A percentile compares a stretch with the other conserved stretches of the same genome.
Evolutionary conservation across 805 yeast species (phyloP).

Genomic region (Yamadazyma akitaensis): DNA sequence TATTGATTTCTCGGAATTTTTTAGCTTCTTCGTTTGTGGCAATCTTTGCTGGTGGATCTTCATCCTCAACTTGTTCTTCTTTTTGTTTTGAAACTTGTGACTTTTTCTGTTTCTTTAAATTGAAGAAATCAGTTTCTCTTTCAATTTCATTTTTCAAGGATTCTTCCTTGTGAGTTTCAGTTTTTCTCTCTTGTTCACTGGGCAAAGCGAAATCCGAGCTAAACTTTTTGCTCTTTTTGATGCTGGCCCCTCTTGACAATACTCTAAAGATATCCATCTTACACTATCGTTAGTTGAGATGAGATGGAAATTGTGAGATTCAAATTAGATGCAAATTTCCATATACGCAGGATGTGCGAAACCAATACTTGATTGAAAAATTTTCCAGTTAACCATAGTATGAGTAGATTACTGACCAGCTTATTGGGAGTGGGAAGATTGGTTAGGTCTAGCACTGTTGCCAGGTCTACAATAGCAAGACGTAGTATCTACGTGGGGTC

Average conservation of each 20-base stretch:
- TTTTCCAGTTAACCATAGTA: not conserved
- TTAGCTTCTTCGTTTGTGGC: conserved; percentile 56
- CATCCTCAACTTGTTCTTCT: conserved; percentile 25
- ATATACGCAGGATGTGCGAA: conserved; percentile 6
- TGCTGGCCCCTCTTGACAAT: conserved; percentile 78
- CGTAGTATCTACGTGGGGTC: not conserved
- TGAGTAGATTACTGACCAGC: conserved; percentile 2
- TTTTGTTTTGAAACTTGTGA: conserved; percentile 14
- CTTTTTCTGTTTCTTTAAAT: conserved; percentile 40
- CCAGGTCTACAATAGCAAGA: not conserved
- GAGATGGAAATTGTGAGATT: conserved; percentile 7
- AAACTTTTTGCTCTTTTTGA: conserved; percentile 54
- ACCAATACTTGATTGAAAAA: conserved; percentile 1
- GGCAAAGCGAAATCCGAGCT: conserved; percentile 41
- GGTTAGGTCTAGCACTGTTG: not conserved
- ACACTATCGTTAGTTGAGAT: conserved; percentile 2
- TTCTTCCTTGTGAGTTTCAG: conserved; percentile 32
- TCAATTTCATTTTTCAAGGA: conserved; percentile 51
- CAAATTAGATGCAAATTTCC: not conserved
- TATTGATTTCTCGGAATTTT: conserved; percentile 54
- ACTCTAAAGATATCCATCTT: conserved; percentile 86
- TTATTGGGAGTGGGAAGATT: not conserved
- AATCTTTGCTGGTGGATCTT: conserved; percentile 43
- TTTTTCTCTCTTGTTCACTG: conserved; percentile 19
- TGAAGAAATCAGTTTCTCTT: conserved; percentile 82